phyloP scores from a whole-genome alignment of 192 early-diverging fungal genomes.

The Rhizophagus clarus region DNA sequence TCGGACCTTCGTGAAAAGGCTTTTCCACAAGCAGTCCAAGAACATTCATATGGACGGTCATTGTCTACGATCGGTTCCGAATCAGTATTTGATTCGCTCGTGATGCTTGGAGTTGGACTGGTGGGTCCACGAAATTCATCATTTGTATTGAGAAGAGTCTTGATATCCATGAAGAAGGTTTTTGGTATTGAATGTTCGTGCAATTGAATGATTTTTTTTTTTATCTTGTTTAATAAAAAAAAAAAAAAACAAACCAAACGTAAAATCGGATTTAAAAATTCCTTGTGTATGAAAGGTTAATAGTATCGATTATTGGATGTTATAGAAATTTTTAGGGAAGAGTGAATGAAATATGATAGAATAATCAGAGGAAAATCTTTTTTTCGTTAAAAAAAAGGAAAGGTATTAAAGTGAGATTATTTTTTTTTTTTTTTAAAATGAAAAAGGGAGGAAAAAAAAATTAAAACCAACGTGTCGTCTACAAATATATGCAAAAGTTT shows the following conservation, averaged over 20 bases:
- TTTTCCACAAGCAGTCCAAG: slow-evolving; percentile 50
- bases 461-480: neutral
- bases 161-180: neutral
- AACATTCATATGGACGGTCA: slow-evolving; percentile 48
- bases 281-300: neutral
- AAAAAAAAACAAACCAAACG: neutral
- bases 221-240: neutral
- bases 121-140: slow-evolving; percentile 7
- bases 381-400: slow-evolving; percentile 10
- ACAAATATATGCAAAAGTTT: neutral
- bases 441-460: neutral
- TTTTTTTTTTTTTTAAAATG: too few relatives aligned
- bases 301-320: too few relatives aligned
- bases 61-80: slow-evolving; percentile 12
- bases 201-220: neutral
- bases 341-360: too few relatives aligned
- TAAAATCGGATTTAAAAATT: neutral
- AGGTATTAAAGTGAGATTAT: neutral
- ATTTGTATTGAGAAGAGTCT: neutral
- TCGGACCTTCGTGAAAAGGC: slow-evolving; percentile 58
- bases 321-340: too few relatives aligned
- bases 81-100: slow-evolving; percentile 2
- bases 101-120: neutral
- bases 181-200: neutral
- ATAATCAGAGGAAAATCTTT: neutral